Conservation (phyloP, 768 basidiomycete genomes). For the Leucogyrophana mollusca region DNA sequence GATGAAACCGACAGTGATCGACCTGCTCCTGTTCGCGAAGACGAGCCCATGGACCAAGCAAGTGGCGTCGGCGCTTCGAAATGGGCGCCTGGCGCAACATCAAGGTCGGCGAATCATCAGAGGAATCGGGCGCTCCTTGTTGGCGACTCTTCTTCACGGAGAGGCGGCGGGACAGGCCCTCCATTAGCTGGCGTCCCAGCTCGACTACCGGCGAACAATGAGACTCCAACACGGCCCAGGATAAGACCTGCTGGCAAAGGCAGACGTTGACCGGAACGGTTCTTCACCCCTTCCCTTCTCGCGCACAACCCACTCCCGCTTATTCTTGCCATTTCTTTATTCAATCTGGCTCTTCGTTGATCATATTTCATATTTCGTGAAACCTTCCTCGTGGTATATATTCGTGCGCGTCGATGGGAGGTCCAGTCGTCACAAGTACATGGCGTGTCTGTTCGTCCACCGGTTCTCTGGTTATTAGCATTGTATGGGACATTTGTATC, state of each 20-base stretch:
- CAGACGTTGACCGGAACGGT: conserved; percentile 38
- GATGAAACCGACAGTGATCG: conserved; percentile 24
- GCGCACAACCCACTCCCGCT: too few species aligned
- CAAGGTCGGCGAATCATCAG: conserved; percentile 13
- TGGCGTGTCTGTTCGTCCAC: too few species aligned
- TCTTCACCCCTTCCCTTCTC: not conserved
- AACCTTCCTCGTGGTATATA: too few species aligned
- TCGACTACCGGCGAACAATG: conserved; percentile 38
- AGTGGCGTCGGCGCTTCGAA: conserved; percentile 27
- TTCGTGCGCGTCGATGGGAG: too few species aligned
- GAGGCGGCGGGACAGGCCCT: conserved; percentile 22
- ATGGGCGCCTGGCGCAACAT: conserved; percentile 25
- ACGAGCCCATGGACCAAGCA: conserved; percentile 30
- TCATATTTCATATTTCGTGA: too few species aligned
- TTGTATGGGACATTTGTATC: too few species aligned
- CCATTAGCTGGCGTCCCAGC: conserved; percentile 33
- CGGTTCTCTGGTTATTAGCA: too few species aligned
- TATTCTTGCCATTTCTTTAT: too few species aligned
- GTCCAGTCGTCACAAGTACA: too few species aligned
- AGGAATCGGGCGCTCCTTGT: conserved; percentile 15
- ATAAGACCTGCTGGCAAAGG: conserved; percentile 43
- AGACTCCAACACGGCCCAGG: conserved; percentile 64
- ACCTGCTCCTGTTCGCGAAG: conserved; percentile 26
- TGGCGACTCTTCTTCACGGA: conserved; percentile 20
- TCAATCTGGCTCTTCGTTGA: too few species aligned